Base-by-base conservation (phyloP, 257 asterid genomes). In the Fraxinus anomala region DNA sequence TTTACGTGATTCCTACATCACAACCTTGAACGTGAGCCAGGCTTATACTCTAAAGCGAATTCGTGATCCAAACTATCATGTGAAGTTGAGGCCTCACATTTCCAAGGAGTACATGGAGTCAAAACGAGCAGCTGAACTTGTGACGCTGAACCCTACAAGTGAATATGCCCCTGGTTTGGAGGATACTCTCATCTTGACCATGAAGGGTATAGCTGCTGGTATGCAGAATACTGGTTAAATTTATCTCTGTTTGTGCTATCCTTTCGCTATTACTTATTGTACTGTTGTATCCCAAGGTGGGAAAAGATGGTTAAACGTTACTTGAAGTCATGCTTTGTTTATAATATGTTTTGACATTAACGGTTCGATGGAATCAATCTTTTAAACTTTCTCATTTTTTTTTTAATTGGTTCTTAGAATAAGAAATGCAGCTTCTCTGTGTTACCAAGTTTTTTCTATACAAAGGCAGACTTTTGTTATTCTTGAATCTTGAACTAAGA, bases 161-260 rank as follows among this genome's bases (percentile, higher is more conserved):
- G 94, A 89, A 4, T 89, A 87, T 63, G 94, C 92, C 14, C 94
- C 94, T 8, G 94, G 94, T 6, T 72, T 89, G 84, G 94, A 89
- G 87, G 94, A 89, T 79, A 89, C 94, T 1, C 94, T 89, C 71
- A 89, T 89, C 24, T 70, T 89, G 77, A 89, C 94, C 85, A 89
- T 89, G 94, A 89, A 89, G 92, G 94, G 94, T 19, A 83, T 89
- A 75, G 94, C 94, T 69, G 94, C 94, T 37, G 94, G 94, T 47
- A 71, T 89, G 61, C 86, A 88, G 85, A 85, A 83, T 79, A 88
- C 92, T 11, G 92, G 92, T 83, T 88, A 77, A 80, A 80, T 3
- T 34, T 13, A 0, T 8, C 26, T 8, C 1, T 5, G 33, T 17
- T 14, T 5, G 17, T 61, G 11, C 23, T 61, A 9, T 61, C 30